Percentiles rank a stretch among this genome's conserved stretches.
Evolutionary conservation across 345 rosid genomes (phyloP).

Genomic region (Salix suchowensis): DNA sequence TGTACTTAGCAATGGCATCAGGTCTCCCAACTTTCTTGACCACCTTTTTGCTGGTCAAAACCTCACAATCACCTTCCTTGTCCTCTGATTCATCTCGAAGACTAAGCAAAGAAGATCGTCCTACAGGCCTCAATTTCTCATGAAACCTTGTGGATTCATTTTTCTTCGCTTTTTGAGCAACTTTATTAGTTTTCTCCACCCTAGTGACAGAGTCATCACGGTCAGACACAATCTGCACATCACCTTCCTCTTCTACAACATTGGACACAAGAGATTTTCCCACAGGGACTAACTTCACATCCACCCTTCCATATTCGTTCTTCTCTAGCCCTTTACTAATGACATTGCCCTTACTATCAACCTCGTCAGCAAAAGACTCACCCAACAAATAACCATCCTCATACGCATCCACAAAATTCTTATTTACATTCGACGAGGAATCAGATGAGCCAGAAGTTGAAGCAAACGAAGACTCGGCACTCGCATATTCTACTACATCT

Average conservation of each 20-base stretch:
- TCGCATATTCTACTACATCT: constrained; percentile 34
- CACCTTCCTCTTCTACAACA: constrained; percentile 24
- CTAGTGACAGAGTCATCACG: constrained; percentile 15
- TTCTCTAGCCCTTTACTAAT: constrained; percentile 8
- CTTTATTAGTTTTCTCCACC: constrained; percentile 25
- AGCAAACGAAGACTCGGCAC: constrained; percentile 49
- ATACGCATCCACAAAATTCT: constrained; percentile 15
- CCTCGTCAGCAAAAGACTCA: constrained; percentile 9
- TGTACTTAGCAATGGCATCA: constrained; percentile 26
- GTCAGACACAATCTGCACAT: constrained; percentile 7
- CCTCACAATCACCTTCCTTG: constrained; percentile 25
- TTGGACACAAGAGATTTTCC: constrained; percentile 25
- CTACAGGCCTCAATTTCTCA: constrained; percentile 38
- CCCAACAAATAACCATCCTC: constrained; percentile 13
- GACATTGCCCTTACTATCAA: constrained; percentile 15
- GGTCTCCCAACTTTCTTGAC: constrained; percentile 20
- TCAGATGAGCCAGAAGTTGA: constrained; percentile 23
- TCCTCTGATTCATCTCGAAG: constrained; percentile 41
- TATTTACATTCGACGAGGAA: constrained; percentile 12
- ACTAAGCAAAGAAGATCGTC: constrained; percentile 32
- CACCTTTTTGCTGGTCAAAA: constrained; percentile 33
- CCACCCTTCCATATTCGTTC: constrained; percentile 17
- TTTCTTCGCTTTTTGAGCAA: constrained; percentile 20
- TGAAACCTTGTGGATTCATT: constrained; percentile 23
- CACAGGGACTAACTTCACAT: constrained; percentile 19